Percentiles rank a stretch among this genome's conserved stretches.
phyloP scores from a whole-genome alignment of 306 rosid species.

The Ormosia emarginata region DNA sequence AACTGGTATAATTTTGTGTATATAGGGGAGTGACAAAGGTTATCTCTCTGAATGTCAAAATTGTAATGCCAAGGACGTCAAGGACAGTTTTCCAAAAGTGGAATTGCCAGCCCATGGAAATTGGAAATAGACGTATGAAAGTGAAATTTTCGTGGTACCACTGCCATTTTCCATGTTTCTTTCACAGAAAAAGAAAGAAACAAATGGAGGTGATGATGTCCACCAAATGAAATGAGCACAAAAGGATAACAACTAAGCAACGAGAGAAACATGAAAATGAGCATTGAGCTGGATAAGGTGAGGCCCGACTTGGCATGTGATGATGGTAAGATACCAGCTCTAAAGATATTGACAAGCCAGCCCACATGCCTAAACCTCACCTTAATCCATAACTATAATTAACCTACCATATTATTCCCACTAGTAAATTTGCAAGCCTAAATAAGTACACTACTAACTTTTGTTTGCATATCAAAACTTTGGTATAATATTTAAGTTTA shows the following conservation, averaged over 20 bases:
- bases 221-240: conserved; percentile 11
- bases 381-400: conserved; percentile 16
- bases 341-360: conserved; percentile 30
- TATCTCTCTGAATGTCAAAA: conserved; percentile 7
- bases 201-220: background rate
- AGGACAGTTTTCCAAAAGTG: background rate
- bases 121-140: conserved; percentile 11
- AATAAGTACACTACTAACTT: background rate
- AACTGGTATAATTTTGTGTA: background rate
- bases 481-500: background rate
- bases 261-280: conserved; percentile 34
- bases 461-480: background rate
- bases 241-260: conserved; percentile 21
- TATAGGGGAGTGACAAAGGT: background rate
- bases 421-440: background rate
- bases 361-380: conserved; percentile 37
- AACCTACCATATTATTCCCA: background rate
- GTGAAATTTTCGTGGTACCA: conserved; percentile 5
- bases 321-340: conserved; percentile 32
- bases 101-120: conserved; percentile 12
- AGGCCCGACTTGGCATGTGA: conserved; percentile 40
- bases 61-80: background rate
- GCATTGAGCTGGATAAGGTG: conserved; percentile 3
- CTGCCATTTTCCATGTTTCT: background rate
- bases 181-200: conserved; percentile 10